Evolutionary conservation across 805 yeast genomes (phyloP).

Genomic region (Nakazawaea anatomiae): DNA sequence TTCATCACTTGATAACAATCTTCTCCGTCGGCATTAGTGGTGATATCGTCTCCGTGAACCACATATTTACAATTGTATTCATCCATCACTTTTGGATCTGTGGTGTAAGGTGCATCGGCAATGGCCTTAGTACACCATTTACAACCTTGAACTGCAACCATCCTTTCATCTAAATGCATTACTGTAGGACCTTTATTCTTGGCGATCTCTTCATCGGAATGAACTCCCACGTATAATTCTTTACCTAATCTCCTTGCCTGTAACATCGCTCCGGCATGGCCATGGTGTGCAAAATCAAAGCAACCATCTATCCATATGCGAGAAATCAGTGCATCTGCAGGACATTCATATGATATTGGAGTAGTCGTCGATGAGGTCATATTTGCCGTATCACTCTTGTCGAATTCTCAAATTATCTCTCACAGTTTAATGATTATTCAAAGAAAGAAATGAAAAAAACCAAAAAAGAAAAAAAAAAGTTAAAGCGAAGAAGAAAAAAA

Average conservation of each 20-base stretch:
- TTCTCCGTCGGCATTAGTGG: constrained; percentile 92
- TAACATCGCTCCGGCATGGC: constrained; percentile 94
- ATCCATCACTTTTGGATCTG: constrained; percentile 78
- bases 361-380: not conserved
- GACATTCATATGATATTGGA: constrained; percentile 1
- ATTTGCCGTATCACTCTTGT: not conserved
- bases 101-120: constrained; percentile 86
- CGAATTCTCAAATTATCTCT: too few species aligned
- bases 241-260: constrained; percentile 85
- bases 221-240: constrained; percentile 81
- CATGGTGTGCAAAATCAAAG: constrained; percentile 96
- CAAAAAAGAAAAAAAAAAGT: too few species aligned
- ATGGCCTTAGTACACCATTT: constrained; percentile 79
- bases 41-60: constrained; percentile 98
- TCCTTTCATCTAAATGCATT: constrained; percentile 75
- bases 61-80: constrained; percentile 74
- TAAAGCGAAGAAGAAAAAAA: too few species aligned
- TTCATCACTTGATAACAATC: constrained; percentile 87
- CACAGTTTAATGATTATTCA: too few species aligned
- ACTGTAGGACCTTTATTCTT: constrained; percentile 91
- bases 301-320: constrained; percentile 97
- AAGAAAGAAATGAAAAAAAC: too few species aligned
- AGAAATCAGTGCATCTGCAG: constrained; percentile 18
- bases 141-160: constrained; percentile 82
- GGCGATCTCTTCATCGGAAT: constrained; percentile 81